Evolutionary conservation across 495 filamentous ascomycete genomes (phyloP), one percentile per base, ranked within the genome.

Genomic region (Aspergillus ostianus): DNA sequence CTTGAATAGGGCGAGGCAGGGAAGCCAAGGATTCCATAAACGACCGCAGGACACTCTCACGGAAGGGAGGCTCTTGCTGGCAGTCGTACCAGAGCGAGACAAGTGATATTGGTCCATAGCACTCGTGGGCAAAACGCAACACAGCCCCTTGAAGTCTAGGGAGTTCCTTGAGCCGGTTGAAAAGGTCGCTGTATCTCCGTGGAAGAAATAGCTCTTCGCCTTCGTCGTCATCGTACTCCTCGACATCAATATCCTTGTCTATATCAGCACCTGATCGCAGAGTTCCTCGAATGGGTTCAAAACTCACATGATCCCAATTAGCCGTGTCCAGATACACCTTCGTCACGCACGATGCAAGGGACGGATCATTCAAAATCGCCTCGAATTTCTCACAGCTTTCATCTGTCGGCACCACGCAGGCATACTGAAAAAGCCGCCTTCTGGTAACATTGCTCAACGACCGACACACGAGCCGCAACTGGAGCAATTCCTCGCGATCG

Each of bases 81-180:
- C n/a, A 1, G 48, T 44, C 48, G 65, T 60, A 18, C 18, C 13
- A 6, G 27, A 19, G 17, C 57, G 50, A 17, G 30, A 13, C 48
- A n/a, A 59, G 26, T 32, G n/a, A 15, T 56, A 15, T 0, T 53
- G 47, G 8, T n/a, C 41, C 6, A 29, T 27, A 41, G 44, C 64
- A 65, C 53, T 61, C 59, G 15, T 52, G 58, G 20, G 62, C 61
- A 27, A 66, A 70, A 44, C 66, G 58, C 8, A 70, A 56, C 8
- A 56, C 64, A 4, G 65, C 62, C 20, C 58, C 61, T 23, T 65
- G 56, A 6, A 68, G 62, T 30, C 50, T 52, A n/a, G 65, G 59
- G 15, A 68, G 12, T 13, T 63, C 58, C 19, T 32, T 51, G 4
- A 64, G 62, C 4, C 55, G 47, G 1, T 36, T 13, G n/a, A 64